phyloP scores from a whole-genome alignment of 2,329 filamentous ascomycete species.

The Cladosporium colombiae region DNA sequence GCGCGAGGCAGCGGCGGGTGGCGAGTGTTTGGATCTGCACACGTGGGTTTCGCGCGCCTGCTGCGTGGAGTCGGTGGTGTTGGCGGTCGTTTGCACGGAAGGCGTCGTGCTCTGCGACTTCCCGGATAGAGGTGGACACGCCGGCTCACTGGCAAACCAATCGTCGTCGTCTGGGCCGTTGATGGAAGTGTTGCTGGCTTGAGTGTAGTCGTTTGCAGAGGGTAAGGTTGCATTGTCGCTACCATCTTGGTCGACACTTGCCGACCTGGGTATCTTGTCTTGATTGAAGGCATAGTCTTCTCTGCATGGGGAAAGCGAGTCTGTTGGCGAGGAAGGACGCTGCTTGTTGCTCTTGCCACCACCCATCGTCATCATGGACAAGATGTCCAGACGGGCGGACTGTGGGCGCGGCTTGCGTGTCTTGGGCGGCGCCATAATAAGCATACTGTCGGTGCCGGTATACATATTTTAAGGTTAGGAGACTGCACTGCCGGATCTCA shows the following conservation, averaged over 20 bases:
- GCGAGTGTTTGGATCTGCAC: constrained; percentile 13
- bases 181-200: background rate
- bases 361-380: constrained; percentile 21
- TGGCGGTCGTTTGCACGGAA: constrained; percentile 15
- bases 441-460: background rate
- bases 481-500: background rate
- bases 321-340: constrained; percentile 17
- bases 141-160: constrained; percentile 13
- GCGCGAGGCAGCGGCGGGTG: constrained; percentile 6
- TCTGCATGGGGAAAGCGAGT: constrained; percentile 24
- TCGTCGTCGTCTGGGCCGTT: constrained; percentile 15
- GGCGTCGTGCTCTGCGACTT: constrained; percentile 21
- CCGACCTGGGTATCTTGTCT: background rate
- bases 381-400: constrained; percentile 26
- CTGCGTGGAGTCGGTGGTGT: background rate
- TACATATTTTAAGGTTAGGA: background rate
- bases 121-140: constrained; percentile 11
- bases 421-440: background rate
- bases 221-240: background rate
- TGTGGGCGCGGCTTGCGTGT: constrained; percentile 11
- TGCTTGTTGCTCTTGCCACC: constrained; percentile 15
- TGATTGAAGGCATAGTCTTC: constrained; percentile 5
- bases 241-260: background rate
- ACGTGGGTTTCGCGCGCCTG: constrained; percentile 6
- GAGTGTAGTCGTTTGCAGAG: background rate